These are phyloP conservation scores for Penicillium salamii DNA, from an alignment of 495 filamentous ascomycete genomes.

Conservation along the genomic window DNA sequence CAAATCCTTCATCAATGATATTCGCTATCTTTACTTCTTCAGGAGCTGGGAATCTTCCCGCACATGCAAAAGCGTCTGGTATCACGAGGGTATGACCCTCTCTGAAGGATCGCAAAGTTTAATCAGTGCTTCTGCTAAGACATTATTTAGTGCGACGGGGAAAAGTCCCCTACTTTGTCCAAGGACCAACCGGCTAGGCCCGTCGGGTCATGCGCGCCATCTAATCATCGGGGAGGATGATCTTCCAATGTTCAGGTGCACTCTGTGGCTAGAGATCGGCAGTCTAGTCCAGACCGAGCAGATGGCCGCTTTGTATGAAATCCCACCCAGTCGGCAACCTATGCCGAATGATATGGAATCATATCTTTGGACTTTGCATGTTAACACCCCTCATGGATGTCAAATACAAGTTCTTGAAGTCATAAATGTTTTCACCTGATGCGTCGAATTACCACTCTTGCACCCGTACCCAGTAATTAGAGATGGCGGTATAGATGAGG, in stretches of 20 bases:
- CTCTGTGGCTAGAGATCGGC: neutral
- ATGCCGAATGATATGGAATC: no score
- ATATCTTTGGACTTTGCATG: no score
- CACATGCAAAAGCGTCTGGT: conserved; percentile 6
- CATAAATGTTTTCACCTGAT: no score
- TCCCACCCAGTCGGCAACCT: no score
- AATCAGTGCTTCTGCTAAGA: neutral
- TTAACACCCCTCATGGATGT: no score
- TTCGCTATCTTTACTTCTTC: neutral
- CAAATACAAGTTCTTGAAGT: no score
- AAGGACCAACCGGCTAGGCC: conserved; percentile 4
- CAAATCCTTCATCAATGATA: conserved; percentile 1
- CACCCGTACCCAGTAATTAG: no score
- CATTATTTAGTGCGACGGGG: neutral
- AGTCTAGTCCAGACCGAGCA: neutral
- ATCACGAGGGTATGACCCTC: conserved; percentile 18
- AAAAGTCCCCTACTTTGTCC: neutral
- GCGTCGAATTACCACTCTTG: no score
- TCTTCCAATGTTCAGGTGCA: conserved; percentile 14
- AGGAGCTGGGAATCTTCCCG: neutral
- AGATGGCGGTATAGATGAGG: neutral
- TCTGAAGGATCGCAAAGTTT: neutral
- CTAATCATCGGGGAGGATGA: conserved; percentile 19
- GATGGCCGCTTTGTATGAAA: no score
- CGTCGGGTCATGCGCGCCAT: conserved; percentile 23